A percentile compares a stretch with the other conserved stretches of the same genome.
Evolutionary conservation across 139 green algal genomes (phyloP).

Genomic region (Tetraselmis chui): DNA sequence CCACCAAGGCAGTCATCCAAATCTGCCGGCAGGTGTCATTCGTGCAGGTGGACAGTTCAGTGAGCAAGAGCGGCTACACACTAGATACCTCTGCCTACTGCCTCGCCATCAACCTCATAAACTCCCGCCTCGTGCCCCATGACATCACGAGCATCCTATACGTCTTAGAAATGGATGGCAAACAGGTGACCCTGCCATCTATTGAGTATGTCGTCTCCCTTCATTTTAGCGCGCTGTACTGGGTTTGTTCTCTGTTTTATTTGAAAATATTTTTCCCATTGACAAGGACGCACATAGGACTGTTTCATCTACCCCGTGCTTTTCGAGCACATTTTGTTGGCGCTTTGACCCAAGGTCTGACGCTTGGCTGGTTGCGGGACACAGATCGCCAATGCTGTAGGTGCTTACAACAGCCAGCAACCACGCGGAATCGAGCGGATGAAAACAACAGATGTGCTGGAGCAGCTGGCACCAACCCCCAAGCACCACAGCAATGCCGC

Average conservation of each 20-base stretch:
- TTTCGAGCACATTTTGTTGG: too few species aligned
- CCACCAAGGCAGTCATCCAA: not conserved
- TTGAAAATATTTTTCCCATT: too few species aligned
- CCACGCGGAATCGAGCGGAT: not conserved
- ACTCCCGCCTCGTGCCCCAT: not conserved
- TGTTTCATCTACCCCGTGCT: too few species aligned
- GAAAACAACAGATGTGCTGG: not conserved
- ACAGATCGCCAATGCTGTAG: not conserved
- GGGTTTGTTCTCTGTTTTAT: too few species aligned
- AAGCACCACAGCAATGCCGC: not conserved
- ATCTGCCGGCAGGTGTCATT: not conserved
- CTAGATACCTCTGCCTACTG: not conserved
- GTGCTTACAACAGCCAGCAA: not conserved
- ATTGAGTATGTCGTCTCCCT: too few species aligned
- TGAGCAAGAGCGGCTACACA: too few species aligned
- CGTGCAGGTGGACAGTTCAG: not conserved
- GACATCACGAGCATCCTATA: not conserved
- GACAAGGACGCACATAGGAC: too few species aligned
- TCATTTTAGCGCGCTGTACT: too few species aligned
- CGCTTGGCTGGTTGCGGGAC: not conserved
- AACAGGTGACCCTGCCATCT: not conserved
- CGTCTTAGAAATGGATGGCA: not conserved
- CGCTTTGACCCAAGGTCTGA: too few species aligned
- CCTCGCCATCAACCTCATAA: not conserved
- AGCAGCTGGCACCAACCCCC: not conserved